phyloP scores from a whole-genome alignment of 1,284 basidiomycete species.

The Trichosporon sp. region DNA sequence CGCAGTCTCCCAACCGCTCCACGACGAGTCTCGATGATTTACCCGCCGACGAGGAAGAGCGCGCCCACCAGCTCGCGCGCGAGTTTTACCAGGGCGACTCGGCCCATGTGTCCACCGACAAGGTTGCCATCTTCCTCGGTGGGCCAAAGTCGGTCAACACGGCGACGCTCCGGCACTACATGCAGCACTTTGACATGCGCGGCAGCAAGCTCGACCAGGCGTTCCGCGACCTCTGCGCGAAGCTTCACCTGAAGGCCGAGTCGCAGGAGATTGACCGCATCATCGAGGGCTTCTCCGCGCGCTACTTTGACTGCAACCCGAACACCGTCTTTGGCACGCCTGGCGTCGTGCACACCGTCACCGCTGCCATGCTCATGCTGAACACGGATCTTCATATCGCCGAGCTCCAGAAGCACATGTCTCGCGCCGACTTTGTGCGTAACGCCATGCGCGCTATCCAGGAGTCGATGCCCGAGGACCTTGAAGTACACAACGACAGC shows the following conservation, averaged over 20 bases:
- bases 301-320: constrained; percentile 89
- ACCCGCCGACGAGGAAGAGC: constrained; percentile 51
- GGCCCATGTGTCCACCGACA: constrained; percentile 73
- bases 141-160: constrained; percentile 73
- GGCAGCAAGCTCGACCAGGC: constrained; percentile 77
- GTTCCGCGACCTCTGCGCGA: constrained; percentile 81
- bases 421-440: constrained; percentile 81
- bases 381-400: constrained; percentile 98
- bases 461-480: constrained; percentile 35
- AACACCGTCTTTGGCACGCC: constrained; percentile 69
- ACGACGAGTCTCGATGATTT: constrained; percentile 12
- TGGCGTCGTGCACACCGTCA: constrained; percentile 87
- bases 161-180: constrained; percentile 68
- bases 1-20: constrained; percentile 13
- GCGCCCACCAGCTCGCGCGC: constrained; percentile 66
- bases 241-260: constrained; percentile 89
- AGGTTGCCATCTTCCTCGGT: constrained; percentile 93
- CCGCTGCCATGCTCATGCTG: constrained; percentile 86
- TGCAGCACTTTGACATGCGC: constrained; percentile 83
- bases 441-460: constrained; percentile 83
- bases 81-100: constrained; percentile 85
- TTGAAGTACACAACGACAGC: constrained; percentile 57
- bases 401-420: constrained; percentile 83
- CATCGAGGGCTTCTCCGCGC: constrained; percentile 77
- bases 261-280: constrained; percentile 98